Percentiles rank a stretch among this genome's conserved stretches.
These are phyloP conservation scores for Debaryomyces psychrophilus DNA, from an alignment of 1,139 yeast species.

Conservation along the genomic window DNA sequence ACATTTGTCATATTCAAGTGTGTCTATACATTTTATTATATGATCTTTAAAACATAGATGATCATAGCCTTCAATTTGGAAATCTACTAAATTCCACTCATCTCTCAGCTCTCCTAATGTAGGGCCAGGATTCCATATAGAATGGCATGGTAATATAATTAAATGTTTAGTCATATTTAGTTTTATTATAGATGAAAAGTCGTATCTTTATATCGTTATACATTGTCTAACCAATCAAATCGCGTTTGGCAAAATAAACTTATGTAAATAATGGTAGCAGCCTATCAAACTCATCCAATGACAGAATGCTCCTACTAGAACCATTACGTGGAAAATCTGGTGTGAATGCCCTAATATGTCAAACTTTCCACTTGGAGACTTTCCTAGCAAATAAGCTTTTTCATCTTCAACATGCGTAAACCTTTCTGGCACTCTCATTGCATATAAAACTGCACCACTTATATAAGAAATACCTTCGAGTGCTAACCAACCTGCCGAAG, in stretches of 20 bases:
- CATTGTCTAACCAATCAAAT: background rate
- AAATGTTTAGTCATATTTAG: slow-evolving; percentile 21
- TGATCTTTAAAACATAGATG: slow-evolving; percentile 71
- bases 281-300: slow-evolving; percentile 71
- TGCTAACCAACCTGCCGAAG: slow-evolving; percentile 63
- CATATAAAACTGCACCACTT: slow-evolving; percentile 78
- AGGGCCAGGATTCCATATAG: slow-evolving; percentile 55
- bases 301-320: slow-evolving; percentile 77
- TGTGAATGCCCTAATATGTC: slow-evolving; percentile 85
- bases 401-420: slow-evolving; percentile 56
- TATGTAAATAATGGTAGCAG: slow-evolving; percentile 58
- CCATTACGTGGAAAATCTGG: slow-evolving; percentile 83
- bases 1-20: slow-evolving; percentile 31
- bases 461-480: slow-evolving; percentile 76
- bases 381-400: slow-evolving; percentile 18
- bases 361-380: slow-evolving; percentile 40
- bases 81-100: slow-evolving; percentile 69
- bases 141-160: slow-evolving; percentile 69
- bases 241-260: slow-evolving; percentile 16
- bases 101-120: slow-evolving; percentile 39
- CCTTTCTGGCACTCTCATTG: slow-evolving; percentile 77
- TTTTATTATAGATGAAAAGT: background rate
- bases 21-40: slow-evolving; percentile 41
- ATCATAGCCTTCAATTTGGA: slow-evolving; percentile 70
- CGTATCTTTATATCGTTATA: background rate